These are phyloP conservation scores for Hemisphaericaspora subhashii DNA, from an alignment of 1,139 yeast genomes.

Conservation along the genomic window DNA sequence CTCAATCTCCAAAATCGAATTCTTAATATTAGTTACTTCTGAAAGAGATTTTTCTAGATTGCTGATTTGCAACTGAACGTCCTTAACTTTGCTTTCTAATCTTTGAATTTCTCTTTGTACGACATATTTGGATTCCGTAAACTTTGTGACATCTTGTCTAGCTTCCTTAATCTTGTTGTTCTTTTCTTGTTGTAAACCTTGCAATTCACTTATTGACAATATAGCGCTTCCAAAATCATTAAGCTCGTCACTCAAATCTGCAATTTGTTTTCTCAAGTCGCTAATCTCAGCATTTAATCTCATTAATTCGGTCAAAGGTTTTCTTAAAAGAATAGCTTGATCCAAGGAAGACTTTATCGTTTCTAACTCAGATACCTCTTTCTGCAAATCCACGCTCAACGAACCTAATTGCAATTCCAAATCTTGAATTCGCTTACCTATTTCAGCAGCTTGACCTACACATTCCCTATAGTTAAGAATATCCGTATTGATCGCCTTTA, in stretches of 20 bases:
- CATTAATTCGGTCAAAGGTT: conserved; percentile 37
- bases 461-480: conserved; percentile 28
- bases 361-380: conserved; percentile 9
- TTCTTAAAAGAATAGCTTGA: conserved; percentile 14
- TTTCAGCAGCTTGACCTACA: conserved; percentile 8
- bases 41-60: conserved; percentile 52
- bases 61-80: conserved; percentile 54
- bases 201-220: conserved; percentile 51
- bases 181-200: conserved; percentile 44
- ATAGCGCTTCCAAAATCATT: conserved; percentile 30
- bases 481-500: conserved; percentile 29
- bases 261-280: conserved; percentile 32
- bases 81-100: conserved; percentile 55
- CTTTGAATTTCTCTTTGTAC: conserved; percentile 49
- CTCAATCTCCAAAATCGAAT: conserved; percentile 21
- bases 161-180: conserved; percentile 43
- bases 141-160: conserved; percentile 44
- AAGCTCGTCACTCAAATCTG: conserved; percentile 38
- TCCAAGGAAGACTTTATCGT: conserved; percentile 8
- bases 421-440: conserved; percentile 12
- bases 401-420: conserved; percentile 13
- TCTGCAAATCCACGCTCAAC: conserved; percentile 18
- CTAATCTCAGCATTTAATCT: conserved; percentile 38
- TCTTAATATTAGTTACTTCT: conserved; percentile 31
- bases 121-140: conserved; percentile 51